A percentile compares a stretch with the other conserved stretches of the same genome.
Conservation (phyloP, 495 filamentous ascomycete genomes). For the Annulohypoxylon nitens region DNA sequence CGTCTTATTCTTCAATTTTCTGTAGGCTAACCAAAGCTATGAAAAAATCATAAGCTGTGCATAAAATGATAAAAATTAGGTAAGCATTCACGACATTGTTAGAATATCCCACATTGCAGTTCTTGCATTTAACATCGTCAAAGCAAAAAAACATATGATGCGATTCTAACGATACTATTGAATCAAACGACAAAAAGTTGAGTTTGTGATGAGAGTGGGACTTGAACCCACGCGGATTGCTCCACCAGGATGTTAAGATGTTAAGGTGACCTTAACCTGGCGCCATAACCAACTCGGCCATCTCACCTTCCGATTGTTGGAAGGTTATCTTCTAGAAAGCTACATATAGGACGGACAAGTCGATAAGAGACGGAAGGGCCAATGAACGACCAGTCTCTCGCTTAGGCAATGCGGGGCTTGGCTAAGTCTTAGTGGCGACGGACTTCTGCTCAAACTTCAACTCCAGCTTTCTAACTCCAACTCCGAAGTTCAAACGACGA, state of each 20-base stretch:
- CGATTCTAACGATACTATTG: neutral
- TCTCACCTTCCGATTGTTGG: slow-evolving; percentile 9
- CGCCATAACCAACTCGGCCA: slow-evolving; percentile 28
- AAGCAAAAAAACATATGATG: neutral
- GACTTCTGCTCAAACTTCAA: neutral
- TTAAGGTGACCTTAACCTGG: slow-evolving; percentile 15
- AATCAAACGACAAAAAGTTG: neutral
- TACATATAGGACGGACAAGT: neutral
- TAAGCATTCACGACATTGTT: too few relatives aligned
- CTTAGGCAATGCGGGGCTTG: slow-evolving; percentile 5
- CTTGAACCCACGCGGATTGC: slow-evolving; percentile 38
- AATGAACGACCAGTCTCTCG: neutral
- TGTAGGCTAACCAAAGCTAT: too few relatives aligned
- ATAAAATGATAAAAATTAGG: too few relatives aligned
- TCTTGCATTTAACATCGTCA: neutral
- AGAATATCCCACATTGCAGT: too few relatives aligned
- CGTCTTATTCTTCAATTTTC: too few relatives aligned
- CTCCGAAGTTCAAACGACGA: neutral
- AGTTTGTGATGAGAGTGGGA: slow-evolving; percentile 39
- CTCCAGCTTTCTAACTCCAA: neutral
- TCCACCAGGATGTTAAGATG: slow-evolving; percentile 30
- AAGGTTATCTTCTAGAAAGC: neutral
- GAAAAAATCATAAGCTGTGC: too few relatives aligned
- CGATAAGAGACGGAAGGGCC: neutral
- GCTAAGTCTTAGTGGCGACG: neutral